Percentiles rank a stretch among this genome's conserved stretches.
Conservation (phyloP, 106 monocot genomes). For the Chionographis japonica region DNA sequence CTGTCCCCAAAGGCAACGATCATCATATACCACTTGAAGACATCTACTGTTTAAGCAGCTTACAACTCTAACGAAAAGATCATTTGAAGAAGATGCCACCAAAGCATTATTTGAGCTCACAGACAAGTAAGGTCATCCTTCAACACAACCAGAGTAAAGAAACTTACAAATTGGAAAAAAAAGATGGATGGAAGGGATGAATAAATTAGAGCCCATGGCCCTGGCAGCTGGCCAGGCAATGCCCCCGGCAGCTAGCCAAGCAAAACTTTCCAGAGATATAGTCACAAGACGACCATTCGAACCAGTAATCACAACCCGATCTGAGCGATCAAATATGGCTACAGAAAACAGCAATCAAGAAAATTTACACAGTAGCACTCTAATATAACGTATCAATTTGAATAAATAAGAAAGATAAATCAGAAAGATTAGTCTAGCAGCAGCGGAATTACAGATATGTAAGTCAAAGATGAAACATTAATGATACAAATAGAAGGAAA, state of each 20-base stretch:
- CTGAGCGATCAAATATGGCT: slow-evolving; percentile 98
- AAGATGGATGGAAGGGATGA: neutral
- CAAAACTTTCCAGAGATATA: slow-evolving; percentile 98
- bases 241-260: slow-evolving; percentile 89
- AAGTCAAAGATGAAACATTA: too few relatives aligned
- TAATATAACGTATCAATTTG: too few relatives aligned
- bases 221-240: slow-evolving; percentile 89
- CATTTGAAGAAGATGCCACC: slow-evolving; percentile 98
- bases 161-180: neutral
- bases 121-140: slow-evolving; percentile 98
- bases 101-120: slow-evolving; percentile 96
- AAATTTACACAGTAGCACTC: neutral
- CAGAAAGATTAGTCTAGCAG: too few relatives aligned
- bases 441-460: too few relatives aligned
- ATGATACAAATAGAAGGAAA: too few relatives aligned
- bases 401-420: too few relatives aligned
- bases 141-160: slow-evolving; percentile 12
- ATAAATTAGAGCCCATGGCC: slow-evolving; percentile 50
- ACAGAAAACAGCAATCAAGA: slow-evolving; percentile 17
- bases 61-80: slow-evolving; percentile 92
- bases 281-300: slow-evolving; percentile 98
- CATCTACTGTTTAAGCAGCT: slow-evolving; percentile 15
- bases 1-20: too few relatives aligned
- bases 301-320: slow-evolving; percentile 87
- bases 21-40: too few relatives aligned